Evolutionary conservation across 495 filamentous ascomycete species (phyloP).

Genomic region (Apodospora peruviana): DNA sequence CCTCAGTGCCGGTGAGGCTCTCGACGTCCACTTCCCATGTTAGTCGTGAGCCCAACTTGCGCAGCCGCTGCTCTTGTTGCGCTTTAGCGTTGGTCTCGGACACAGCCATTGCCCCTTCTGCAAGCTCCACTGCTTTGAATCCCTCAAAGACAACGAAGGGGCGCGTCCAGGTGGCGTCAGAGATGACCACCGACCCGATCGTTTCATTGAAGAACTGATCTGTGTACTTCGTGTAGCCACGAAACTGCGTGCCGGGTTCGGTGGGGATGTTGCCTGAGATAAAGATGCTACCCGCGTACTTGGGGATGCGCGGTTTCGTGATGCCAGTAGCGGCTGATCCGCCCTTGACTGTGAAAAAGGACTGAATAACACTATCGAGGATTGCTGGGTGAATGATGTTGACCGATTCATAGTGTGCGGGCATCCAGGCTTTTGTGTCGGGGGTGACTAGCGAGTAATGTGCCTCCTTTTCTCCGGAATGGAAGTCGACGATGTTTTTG

Average conservation of each 20-base stretch:
- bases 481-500: background rate
- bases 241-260: background rate
- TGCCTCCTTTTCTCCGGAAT: background rate
- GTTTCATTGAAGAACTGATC: background rate
- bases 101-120: background rate
- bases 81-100: background rate
- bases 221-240: background rate
- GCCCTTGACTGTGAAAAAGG: no score
- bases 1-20: background rate
- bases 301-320: background rate
- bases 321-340: background rate
- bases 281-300: background rate
- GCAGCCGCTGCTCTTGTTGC: background rate
- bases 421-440: background rate
- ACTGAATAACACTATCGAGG: constrained; percentile 6
- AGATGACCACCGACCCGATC: background rate
- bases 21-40: background rate
- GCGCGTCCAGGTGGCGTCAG: background rate
- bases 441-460: background rate
- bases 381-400: constrained; percentile 2
- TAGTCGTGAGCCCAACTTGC: background rate
- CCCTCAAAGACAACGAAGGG: background rate
- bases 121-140: background rate
- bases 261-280: background rate
- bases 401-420: background rate